Evolutionary conservation across 306 rosid species (phyloP).

Genomic region (Medicago truncatula): MtrunA17r5.0-ANR NC_053049.1:10236501-10237000

Average conservation of each 20-base stretch:
- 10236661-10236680: too few species aligned
- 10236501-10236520: too few species aligned
- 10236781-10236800: conserved; percentile 22
- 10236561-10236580: too few species aligned
- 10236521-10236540: too few species aligned
- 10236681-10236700: too few species aligned
- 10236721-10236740: not conserved
- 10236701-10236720: not conserved
- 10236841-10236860: conserved; percentile 67
- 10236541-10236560: too few species aligned
- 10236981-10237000: conserved; percentile 38
- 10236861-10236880: conserved; percentile 89
- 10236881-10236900: conserved; percentile 63
- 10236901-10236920: conserved; percentile 60
- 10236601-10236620: too few species aligned
- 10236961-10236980: conserved; percentile 30
- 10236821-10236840: conserved; percentile 86
- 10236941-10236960: conserved; percentile 41
- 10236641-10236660: too few species aligned
- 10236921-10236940: conserved; percentile 73
- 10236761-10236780: too few species aligned
- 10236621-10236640: too few species aligned
- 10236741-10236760: too few species aligned
- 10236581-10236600: too few species aligned
- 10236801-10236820: conserved; percentile 60